Base-by-base conservation (phyloP, 352 stramenopile genomes). In the Phytopythium delawarense region DNA sequence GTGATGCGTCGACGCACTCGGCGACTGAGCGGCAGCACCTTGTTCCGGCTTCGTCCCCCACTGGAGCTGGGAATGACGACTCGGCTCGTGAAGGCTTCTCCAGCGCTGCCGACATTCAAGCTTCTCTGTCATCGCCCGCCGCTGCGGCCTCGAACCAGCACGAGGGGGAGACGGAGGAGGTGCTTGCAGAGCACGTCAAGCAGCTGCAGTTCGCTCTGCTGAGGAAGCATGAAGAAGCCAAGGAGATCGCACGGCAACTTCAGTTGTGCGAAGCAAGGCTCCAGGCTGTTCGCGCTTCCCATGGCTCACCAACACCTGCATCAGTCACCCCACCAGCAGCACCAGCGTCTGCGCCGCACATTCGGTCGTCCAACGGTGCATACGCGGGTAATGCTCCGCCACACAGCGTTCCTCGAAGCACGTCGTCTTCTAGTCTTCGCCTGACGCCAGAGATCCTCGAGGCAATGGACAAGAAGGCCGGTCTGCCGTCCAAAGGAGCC, bases 181-280 rank as follows among this genome's bases (percentile, higher is more conserved):
- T 79, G 32, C 68, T 94, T 21, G 57, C 86, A 15, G 65, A 82
- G 30, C 73, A 90, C 49, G 89, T 94, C 50, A 79, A 89, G 34
- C 65, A 83, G 21, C 70, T 94, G 5, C 78, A 91, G 51, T 61
- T 83, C 1, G 81, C 82, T 52, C 65, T 94, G 12, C 59, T 81
- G 13, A 81, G 78, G 58, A 94, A 94, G 57, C 76, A 92, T 53
- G 83, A 94, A 73, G 85, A 94, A 66, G 78, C 76, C 15, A 87
- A 86, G 58, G 73, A 86, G 54, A 86, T 89, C 45, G 78, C 78
- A 11, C 70, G 76, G 2, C 75, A 86, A 30, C 65, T 89, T 30
- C 78, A 87, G 40, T 61, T 68, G 37, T 87, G 63, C 49, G 75
- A 81, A 15, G 76, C 84, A 28, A 81, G 81, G 57, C 76, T 89